Base-by-base conservation (phyloP, 1,284 basidiomycete genomes). In the Amylostereum areolatum region DNA sequence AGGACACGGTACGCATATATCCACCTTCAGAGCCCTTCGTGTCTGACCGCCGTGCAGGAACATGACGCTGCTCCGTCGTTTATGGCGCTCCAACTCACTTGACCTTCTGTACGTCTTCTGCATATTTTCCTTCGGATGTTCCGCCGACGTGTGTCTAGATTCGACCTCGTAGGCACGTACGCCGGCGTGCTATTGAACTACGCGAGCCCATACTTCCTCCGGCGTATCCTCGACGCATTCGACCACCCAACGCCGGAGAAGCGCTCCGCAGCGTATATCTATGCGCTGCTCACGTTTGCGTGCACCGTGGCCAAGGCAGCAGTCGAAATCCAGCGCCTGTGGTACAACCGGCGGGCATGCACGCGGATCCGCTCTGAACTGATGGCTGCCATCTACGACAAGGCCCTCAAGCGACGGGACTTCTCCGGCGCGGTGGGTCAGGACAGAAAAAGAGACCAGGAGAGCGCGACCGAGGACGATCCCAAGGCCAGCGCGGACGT, bases 331-430 rank as follows among this genome's bases (percentile, higher is more conserved):
- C 79, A 88, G 48, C 89, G 92, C 60, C 70, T 93, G 2, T 92
- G 87, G 84, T 81, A 79, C 55, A 79, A 83, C 9, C 76, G 90
- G 25, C 76, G 89, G n/a, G 85, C 83, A 0, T 66, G 74, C 7
- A 83, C 85, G 9, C 73, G 89, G 24, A 78, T 88, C 25, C 79
- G 85, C 12, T 75, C 80, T 4, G 83, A 87, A 65, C 74, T 94
- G 11, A 92, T 88, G 74, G 78, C 87, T 0, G 73, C 87, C 0
- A 88, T 97, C 48, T 97, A 95, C 60, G 88, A 93, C 64, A 97
- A 97, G 65, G 85, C 93, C 0, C 70, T 97, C 37, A 87, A 87
- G 62, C 74, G 92, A 28, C 87, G 84, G 61, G 92, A 97, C 64
- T 85, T 85, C 50, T 88, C 88, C 0, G 92, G 92, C 0, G 74